A percentile compares a stretch with the other conserved stretches of the same genome.
These are phyloP conservation scores for Sporothrix globosa DNA, from an alignment of 2,329 filamentous ascomycete genomes.

Conservation along the genomic window DNA sequence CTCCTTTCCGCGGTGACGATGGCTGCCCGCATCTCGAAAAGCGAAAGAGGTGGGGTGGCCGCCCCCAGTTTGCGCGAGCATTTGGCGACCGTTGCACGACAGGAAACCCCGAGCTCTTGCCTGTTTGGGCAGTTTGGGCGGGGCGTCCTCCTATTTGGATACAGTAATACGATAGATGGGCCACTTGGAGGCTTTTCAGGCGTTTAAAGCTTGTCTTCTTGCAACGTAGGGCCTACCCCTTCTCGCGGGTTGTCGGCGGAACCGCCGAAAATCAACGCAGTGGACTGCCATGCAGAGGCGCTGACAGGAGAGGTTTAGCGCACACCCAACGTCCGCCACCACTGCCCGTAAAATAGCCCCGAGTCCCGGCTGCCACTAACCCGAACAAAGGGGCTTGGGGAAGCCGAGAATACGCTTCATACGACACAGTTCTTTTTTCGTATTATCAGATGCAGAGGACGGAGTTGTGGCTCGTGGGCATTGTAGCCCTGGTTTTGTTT, in stretches of 20 bases:
- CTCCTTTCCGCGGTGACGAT: slow-evolving; percentile 13
- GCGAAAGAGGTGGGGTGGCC: slow-evolving; percentile 7
- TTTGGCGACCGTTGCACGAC: background rate
- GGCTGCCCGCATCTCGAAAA: background rate
- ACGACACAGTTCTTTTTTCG: background rate
- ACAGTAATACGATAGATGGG: too few relatives aligned
- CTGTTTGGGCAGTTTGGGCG: slow-evolving; percentile 6
- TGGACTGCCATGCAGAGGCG: background rate
- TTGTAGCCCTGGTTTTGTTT: background rate
- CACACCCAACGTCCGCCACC: background rate
- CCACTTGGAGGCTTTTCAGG: background rate
- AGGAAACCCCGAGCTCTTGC: background rate
- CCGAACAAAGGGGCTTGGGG: background rate
- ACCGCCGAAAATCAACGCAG: slow-evolving; percentile 1
- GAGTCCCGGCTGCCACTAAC: background rate
- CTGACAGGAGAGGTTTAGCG: background rate
- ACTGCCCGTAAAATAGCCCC: background rate
- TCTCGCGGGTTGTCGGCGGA: slow-evolving; percentile 22
- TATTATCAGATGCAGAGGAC: background rate
- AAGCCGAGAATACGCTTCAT: background rate
- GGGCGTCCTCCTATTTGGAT: background rate
- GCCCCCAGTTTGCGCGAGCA: slow-evolving; percentile 19
- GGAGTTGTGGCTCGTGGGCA: too few relatives aligned
- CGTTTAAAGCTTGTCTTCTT: too few relatives aligned
- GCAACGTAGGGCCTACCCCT: too few relatives aligned